Evolutionary conservation across 257 asterid species (phyloP), one percentile per base, ranked within the genome.

Genomic region (Leonotis leonurus): DNA sequence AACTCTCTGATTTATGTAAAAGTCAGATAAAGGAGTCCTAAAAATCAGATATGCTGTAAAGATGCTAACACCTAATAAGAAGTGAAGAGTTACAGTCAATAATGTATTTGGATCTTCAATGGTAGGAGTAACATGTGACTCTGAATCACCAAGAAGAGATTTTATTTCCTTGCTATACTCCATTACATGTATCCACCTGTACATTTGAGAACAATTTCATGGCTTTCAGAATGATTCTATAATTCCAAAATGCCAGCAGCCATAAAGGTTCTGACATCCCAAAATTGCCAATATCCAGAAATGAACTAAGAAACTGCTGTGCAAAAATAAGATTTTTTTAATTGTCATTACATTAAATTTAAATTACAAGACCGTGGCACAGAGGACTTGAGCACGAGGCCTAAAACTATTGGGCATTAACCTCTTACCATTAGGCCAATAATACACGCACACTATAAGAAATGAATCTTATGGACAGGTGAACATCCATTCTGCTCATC

Each of bases 181-280:
- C 88, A 86, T 80, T 22, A 89, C 85, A 79, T 81, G 83, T 68
- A 83, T 88, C 85, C 81, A 89, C 97, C 98, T 92, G 79, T 73
- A 65, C 24, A 50, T 64, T 37, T 37, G 39, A 35, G 62, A 63
- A 32, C 58, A 64, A 25, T 12, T 10, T 63, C 40, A 36, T 68
- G 20, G 40, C 32, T 65, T 29, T 30, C 72, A 63, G 16, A 48
- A 27, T n/a, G 33, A 71, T 49, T 12, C 35, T 8, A 54, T 26
- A 61, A 30, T 51, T 41, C 7, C 6, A 48, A 61, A 55, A 26
- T 43, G 13, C 16, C 24, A 20, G 39, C 3, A 24, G 24, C 50
- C 3, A 36, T 24, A 5, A 14, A 59, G 57, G 45, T 32, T 13
- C 51, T 54, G 30, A 21, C 58, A 60, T 17, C 62, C 29, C 37